Evolutionary conservation across 257 asterid species (phyloP), one percentile per base, ranked within the genome.

Genomic region (Handroanthus guayacan): DNA sequence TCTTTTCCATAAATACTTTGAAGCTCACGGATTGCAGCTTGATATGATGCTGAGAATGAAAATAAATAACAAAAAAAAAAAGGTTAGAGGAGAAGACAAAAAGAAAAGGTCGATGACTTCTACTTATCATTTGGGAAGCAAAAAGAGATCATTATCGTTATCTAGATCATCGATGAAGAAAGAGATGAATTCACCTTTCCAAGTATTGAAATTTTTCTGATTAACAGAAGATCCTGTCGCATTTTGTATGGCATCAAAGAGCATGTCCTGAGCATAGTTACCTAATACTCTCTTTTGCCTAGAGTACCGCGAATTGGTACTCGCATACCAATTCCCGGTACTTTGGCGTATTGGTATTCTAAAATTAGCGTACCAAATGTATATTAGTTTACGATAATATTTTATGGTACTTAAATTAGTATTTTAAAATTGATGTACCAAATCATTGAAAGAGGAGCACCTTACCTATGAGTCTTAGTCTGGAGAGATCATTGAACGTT

Each of bases 1-100:
- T 81, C 87, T 69, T 85, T 82, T 13, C 86, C 92, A 55, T 82
- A 86, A 55, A 92, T 86, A 10, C 89, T 91, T 62, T 83, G 85
- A 51, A 88, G 89, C 62, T 82, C 93, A 34, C 88, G 88, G 38
- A 83, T 80, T 61, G 94, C 90, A 82, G 89, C 92, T 84, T 85
- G 83, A 77, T 78, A 89, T 51, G 95, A 89, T 20, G 84, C 97
- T 92, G 88, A 16, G 69, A 58, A 72, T 70, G 66, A 71, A 79
- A 69, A 44, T 44, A 58, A 20, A 75, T 37, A 69, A 20, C 16
- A n/a, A n/a, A n/a, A n/a, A 58, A 37, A 48, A 52, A 47, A 41
- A 10, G 39, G 20, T 61, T 56, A 50, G 52, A 36, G 9, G 57
- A 41, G 44, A 36, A 45, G 17, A 11, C 57, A 3, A 4, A 25